Conservation (phyloP, 116 monocot genomes). For the Phalaenopsis hybrid region DNA sequence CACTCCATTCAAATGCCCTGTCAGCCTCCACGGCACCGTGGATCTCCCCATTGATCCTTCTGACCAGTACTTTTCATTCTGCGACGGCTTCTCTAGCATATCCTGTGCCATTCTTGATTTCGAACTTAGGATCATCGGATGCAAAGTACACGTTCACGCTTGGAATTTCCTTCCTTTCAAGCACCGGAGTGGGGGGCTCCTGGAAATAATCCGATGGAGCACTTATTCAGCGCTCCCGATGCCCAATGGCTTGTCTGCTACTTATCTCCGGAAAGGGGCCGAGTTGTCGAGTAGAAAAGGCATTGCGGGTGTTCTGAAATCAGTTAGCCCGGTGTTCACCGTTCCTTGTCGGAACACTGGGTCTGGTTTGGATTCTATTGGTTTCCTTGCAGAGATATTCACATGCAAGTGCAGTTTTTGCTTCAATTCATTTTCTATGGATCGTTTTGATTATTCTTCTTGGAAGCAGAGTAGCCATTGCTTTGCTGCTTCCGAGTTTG, state of each 20-base stretch:
- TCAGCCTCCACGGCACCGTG: constrained; percentile 55
- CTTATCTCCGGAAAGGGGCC: background rate
- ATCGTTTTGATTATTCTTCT: background rate
- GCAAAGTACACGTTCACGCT: constrained; percentile 48
- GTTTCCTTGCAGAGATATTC: constrained; percentile 61
- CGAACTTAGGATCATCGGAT: constrained; percentile 39
- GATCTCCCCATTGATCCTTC: constrained; percentile 19
- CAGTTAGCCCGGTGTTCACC: constrained; percentile 61
- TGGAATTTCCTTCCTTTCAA: constrained; percentile 71
- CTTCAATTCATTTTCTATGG: background rate
- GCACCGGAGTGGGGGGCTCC: constrained; percentile 16
- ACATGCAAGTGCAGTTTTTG: constrained; percentile 38
- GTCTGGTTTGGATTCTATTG: constrained; percentile 18
- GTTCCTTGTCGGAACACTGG: constrained; percentile 17
- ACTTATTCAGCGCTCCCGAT: background rate
- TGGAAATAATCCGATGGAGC: constrained; percentile 52
- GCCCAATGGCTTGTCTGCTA: background rate
- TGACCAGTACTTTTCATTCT: constrained; percentile 62
- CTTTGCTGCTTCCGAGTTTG: constrained; percentile 22
- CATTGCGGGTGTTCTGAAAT: constrained; percentile 35
- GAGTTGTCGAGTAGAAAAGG: constrained; percentile 2
- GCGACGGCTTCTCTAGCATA: constrained; percentile 37
- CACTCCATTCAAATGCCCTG: constrained; percentile 30
- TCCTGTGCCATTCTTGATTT: constrained; percentile 65
- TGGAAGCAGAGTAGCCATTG: constrained; percentile 9